Evolutionary conservation across 106 monocot species (phyloP).

Genomic region (Apostasia ramifera): DNA sequence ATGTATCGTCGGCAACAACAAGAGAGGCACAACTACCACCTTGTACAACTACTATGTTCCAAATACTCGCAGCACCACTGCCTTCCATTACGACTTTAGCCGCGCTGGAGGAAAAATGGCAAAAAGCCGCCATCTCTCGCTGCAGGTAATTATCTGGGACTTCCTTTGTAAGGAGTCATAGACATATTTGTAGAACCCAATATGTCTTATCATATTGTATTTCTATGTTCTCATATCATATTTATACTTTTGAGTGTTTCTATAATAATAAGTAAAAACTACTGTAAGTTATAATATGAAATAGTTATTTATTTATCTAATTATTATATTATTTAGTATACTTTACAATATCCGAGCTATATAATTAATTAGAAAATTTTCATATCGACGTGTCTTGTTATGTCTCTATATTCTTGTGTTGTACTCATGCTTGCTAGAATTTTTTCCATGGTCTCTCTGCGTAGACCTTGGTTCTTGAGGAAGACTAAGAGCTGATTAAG

Average conservation of each 20-base stretch:
- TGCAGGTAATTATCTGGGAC: slow-evolving; percentile 45
- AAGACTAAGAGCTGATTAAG: neutral
- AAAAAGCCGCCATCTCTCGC: slow-evolving; percentile 58
- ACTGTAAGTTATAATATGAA: neutral
- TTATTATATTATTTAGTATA: neutral
- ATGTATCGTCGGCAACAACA: slow-evolving; percentile 15
- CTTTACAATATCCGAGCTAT: too few relatives aligned
- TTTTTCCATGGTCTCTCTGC: neutral
- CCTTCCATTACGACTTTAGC: slow-evolving; percentile 10
- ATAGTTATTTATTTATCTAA: neutral
- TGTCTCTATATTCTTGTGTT: neutral
- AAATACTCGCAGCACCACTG: neutral
- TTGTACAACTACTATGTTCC: slow-evolving; percentile 10
- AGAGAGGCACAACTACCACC: slow-evolving; percentile 12
- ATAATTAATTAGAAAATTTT: neutral
- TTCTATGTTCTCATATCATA: too few relatives aligned
- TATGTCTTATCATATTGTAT: neutral
- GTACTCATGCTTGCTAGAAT: neutral
- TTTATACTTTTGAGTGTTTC: too few relatives aligned
- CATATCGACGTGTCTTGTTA: neutral
- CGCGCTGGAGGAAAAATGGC: slow-evolving; percentile 15
- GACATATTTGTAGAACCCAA: too few relatives aligned
- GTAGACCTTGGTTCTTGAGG: neutral
- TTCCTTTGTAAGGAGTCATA: neutral
- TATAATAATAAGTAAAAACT: neutral